Evolutionary conservation across 1,284 basidiomycete genomes (phyloP), one percentile per base, ranked within the genome.

Genomic region (Stereum hirsutum): DNA sequence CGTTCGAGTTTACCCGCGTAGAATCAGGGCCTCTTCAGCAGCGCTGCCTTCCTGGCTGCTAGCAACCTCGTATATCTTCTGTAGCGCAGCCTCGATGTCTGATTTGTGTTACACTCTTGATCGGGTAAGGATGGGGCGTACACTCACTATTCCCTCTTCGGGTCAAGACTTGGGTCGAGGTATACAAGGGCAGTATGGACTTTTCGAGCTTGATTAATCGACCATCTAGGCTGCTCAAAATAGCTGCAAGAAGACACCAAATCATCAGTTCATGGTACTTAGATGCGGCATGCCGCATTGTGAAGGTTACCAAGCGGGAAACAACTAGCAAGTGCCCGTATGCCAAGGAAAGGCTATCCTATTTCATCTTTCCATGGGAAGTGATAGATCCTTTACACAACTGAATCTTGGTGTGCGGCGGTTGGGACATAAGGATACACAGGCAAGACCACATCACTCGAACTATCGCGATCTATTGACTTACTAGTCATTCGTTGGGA

Each of bases 401-500:
- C n/a, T n/a, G n/a, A n/a, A n/a, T n/a, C n/a, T n/a, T n/a, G n/a
- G n/a, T n/a, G n/a, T n/a, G n/a, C n/a, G n/a, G n/a, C n/a, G n/a
- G n/a, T n/a, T n/a, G n/a, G n/a, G n/a, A n/a, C n/a, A n/a, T n/a
- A n/a, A n/a, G n/a, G n/a, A 5, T 17, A 2, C 7, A 8, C 11
- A 19, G 14, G 7, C 5, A 15, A 11, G 5, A 36, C 34, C 8
- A 43, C 31, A 21, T 3, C 10, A 3, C 21, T 24, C 11, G 21
- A 32, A 11, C 5, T n/a, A n/a, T n/a, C n/a, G n/a, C n/a, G n/a
- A n/a, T n/a, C n/a, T n/a, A n/a, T n/a, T n/a, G 14, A 63, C 81
- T 46, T 63, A 88, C 85, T 75, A 50, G 76, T 88, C 86, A 89
- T 89, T 39, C 83, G 68, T 53, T 84, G 81, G 1, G 85, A 88